Base-by-base conservation (phyloP, 176 grass and related monocot genomes). In the Oryza rufipogon region DNA sequence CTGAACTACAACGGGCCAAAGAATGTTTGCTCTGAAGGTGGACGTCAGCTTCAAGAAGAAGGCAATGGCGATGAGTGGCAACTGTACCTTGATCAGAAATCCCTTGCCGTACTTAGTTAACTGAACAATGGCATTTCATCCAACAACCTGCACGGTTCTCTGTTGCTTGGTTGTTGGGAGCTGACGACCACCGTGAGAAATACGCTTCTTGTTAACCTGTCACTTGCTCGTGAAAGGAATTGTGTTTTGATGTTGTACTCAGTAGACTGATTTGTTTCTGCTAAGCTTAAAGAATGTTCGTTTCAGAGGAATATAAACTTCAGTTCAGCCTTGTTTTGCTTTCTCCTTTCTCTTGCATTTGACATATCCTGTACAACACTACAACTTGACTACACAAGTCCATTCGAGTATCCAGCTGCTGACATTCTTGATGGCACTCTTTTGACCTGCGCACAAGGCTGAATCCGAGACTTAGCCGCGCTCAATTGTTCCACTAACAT, bases 1-100 rank as follows among this genome's bases (percentile, higher is more conserved):
- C 71, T 90, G 33, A 41, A 60, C 30, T 94, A 88, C 39, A 93
- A 98, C 42, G 96, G 96, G 6, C 96, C 96, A 2, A 90, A 70
- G 78, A 94, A 46, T n/a, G 66, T 88, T 60, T 95, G 96, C 66
- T 75, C 67, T 41, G 63, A 84, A 78, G 74, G 85, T 60, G 84
- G 79, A 26, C 78, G 17, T 42, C 67, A 89, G 72, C 61, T 86
- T 5, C 58, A 89, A 87, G 75, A 81, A 81, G 32, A 76, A 66
- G 56, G 68, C 23, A 26, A 23, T 19, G 93, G 92, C 44, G 23
- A 85, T 16, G 73, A 34, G 58, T 95, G 96, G 96, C 74, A 79
- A 52, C 81, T 79, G 36, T 95, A 92, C 58, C 65, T 95, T 22
- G 30, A 84, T 56, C 32, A 74, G 81, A 95, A 93, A 75, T 98